Evolutionary conservation across 2,329 filamentous ascomycete genomes (phyloP).

Genomic region (Exophiala lecanii-corni): DNA sequence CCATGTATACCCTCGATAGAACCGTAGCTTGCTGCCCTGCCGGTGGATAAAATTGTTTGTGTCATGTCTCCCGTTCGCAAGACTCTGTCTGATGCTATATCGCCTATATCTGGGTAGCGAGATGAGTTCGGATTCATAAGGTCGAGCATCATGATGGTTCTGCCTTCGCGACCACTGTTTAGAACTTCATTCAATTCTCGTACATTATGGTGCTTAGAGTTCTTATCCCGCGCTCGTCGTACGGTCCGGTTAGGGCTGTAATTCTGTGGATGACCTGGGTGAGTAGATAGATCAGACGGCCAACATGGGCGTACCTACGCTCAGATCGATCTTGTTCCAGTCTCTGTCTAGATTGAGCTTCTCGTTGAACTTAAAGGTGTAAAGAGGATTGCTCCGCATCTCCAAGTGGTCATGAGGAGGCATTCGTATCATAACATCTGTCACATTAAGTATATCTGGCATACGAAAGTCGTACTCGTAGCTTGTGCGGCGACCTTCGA

Average conservation of each 20-base stretch:
- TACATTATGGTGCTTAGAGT: constrained; percentile 15
- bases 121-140: constrained; percentile 2
- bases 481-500: constrained; percentile 13
- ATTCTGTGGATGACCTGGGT: constrained; percentile 4
- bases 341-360: constrained; percentile 13
- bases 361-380: constrained; percentile 39
- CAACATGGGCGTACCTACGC: constrained; percentile 7
- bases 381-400: constrained; percentile 41
- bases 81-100: constrained; percentile 25
- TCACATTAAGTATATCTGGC: constrained; percentile 7
- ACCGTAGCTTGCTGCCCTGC: constrained; percentile 23
- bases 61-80: constrained; percentile 17
- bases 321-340: constrained; percentile 15
- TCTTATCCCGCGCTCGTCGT: constrained; percentile 2
- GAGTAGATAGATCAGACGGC: constrained; percentile 3
- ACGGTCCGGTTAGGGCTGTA: constrained; percentile 6
- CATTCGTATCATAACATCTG: constrained; percentile 34
- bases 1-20: constrained; percentile 43
- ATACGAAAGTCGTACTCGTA: constrained; percentile 8
- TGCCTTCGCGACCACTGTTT: constrained; percentile 8
- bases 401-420: constrained; percentile 35
- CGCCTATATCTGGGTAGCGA: constrained; percentile 11
- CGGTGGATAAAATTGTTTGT: constrained; percentile 21
- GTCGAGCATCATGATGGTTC: constrained; percentile 8
- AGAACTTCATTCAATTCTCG: constrained; percentile 25